Evolutionary conservation across 805 yeast genomes (phyloP).

Genomic region (Candida manassasensis): DNA sequence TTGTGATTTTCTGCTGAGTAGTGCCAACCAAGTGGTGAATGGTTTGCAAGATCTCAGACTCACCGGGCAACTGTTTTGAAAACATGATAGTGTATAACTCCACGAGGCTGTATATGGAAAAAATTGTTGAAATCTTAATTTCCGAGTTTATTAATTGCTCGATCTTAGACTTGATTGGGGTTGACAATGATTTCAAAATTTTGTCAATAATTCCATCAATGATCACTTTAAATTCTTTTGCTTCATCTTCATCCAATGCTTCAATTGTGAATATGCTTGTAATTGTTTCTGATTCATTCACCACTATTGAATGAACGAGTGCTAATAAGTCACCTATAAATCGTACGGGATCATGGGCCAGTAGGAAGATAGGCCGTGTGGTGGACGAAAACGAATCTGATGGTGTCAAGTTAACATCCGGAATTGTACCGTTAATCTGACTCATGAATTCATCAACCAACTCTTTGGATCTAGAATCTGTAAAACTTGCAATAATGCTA

Average conservation of each 20-base stretch:
- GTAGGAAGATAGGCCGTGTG: slow-evolving; percentile 50
- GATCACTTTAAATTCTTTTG: slow-evolving; percentile 26
- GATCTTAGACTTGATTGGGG: slow-evolving; percentile 57
- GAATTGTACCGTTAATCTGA: slow-evolving; percentile 42
- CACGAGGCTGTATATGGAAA: slow-evolving; percentile 58
- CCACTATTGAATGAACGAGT: slow-evolving; percentile 77
- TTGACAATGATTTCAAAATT: slow-evolving; percentile 50
- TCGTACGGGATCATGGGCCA: slow-evolving; percentile 76
- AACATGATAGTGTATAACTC: slow-evolving; percentile 71
- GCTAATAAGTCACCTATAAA: slow-evolving; percentile 87
- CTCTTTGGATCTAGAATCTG: slow-evolving; percentile 61
- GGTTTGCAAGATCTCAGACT: slow-evolving; percentile 18
- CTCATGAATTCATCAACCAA: slow-evolving; percentile 63
- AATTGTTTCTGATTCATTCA: slow-evolving; percentile 79
- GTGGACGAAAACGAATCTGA: slow-evolving; percentile 4
- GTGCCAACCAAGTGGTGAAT: slow-evolving; percentile 20
- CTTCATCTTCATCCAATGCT: slow-evolving; percentile 15
- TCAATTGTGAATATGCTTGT: slow-evolving; percentile 47
- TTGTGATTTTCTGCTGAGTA: slow-evolving; percentile 23
- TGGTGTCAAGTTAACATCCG: slow-evolving; percentile 5
- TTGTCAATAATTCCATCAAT: slow-evolving; percentile 39
- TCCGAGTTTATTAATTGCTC: slow-evolving; percentile 70
- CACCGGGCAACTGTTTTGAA: slow-evolving; percentile 33
- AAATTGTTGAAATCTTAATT: slow-evolving; percentile 48
- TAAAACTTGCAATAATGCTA: slow-evolving; percentile 56